These are phyloP conservation scores for Nannochloropsis oceanica DNA, from an alignment of 108 stramenopile species.

Conservation along the genomic window DNA sequence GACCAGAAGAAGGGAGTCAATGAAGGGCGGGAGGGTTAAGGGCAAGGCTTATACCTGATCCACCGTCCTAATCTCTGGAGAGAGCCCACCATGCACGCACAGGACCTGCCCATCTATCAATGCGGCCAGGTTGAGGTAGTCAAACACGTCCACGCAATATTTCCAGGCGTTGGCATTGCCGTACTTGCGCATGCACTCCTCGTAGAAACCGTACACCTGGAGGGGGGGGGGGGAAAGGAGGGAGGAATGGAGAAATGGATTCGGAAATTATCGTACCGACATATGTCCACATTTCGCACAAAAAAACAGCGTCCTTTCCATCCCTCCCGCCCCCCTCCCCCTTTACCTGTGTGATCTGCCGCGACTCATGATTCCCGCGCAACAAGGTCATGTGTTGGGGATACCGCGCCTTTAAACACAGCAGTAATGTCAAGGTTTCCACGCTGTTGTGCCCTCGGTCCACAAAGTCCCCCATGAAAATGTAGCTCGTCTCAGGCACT, in stretches of 20 bases:
- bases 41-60: slow-evolving; percentile 42
- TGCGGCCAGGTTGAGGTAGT: slow-evolving; percentile 87
- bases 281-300: no score
- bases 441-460: slow-evolving; percentile 47
- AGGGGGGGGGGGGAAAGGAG: not conserved
- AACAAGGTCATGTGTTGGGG: slow-evolving; percentile 34
- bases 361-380: slow-evolving; percentile 74
- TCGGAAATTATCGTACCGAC: not conserved
- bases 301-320: no score
- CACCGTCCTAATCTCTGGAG: slow-evolving; percentile 76
- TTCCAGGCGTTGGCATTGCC: slow-evolving; percentile 95
- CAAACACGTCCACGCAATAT: slow-evolving; percentile 86
- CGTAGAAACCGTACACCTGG: slow-evolving; percentile 98
- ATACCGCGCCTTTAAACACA: slow-evolving; percentile 71
- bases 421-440: slow-evolving; percentile 70
- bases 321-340: not conserved
- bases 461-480: slow-evolving; percentile 42
- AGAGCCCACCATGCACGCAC: slow-evolving; percentile 85
- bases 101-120: slow-evolving; percentile 79
- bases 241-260: not conserved
- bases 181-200: slow-evolving; percentile 96
- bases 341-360: slow-evolving; percentile 85
- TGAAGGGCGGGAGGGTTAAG: not conserved
- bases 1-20: not conserved
- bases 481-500: slow-evolving; percentile 32